Evolutionary conservation across 441 rosid species (phyloP), one percentile per base, ranked within the genome.

Genomic region (Erysimum pusillum): DNA sequence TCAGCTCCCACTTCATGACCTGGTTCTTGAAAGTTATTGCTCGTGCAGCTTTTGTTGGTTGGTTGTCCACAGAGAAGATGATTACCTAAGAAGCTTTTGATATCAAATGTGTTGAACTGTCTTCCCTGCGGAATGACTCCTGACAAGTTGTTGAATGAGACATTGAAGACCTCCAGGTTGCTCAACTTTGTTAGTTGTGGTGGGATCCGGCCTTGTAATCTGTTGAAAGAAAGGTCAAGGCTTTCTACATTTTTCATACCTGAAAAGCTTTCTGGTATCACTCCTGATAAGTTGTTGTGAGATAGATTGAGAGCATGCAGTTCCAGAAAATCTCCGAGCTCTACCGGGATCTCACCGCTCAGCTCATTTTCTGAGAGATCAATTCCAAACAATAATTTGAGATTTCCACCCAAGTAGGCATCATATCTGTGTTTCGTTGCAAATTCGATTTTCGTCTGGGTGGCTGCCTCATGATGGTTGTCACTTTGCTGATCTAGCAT

Each of bases 151-250:
- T 76, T 80, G 51, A 22, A 36, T 0, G 80, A 74, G n/a, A 76
- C 69, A 13, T 74, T 74, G 41, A 83, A 83, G 0, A 34, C 46
- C 0, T 38, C 31, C 0, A 83, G 20, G 6, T 18, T 64, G 39
- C 15, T 45, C 2, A 83, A 15, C 2, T 54, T 34, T 2, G 62
- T 13, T 13, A 77, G 65, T 9, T 63, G 18, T n/a, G 13, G 7
- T 4, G 82, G 85, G 64, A 80, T 74, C 35, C 2, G 6, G 0
- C 77, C 73, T 31, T 48, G 71, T 62, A 80, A 67, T 1, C 49
- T 60, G 52, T 81, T 81, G 67, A 34, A 69, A 7, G 82, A 79
- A 17, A 74, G 34, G 51, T 79, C 82, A 35, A 79, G 53, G 14
- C 82, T 77, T 58, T 81, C 84, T n/a, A n/a, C 9, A 81, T 1